A percentile compares a stretch with the other conserved stretches of the same genome.
These are phyloP conservation scores for Suhomyces panamericanus DNA, from an alignment of 1,139 yeast genomes.

Conservation along the genomic window DNA sequence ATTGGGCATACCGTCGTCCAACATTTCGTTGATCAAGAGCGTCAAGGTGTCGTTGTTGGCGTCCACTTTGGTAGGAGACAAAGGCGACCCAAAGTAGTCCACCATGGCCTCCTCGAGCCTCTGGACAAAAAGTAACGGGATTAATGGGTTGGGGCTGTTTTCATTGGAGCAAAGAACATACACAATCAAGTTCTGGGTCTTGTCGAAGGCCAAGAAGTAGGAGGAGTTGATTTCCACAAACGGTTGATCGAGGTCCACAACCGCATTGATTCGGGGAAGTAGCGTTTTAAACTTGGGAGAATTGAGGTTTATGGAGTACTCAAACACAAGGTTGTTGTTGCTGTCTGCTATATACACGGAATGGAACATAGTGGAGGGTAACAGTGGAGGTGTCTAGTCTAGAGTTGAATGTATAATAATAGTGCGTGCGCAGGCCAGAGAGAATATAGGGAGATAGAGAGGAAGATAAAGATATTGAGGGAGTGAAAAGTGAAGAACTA, in stretches of 20 bases:
- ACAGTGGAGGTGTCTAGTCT: neutral
- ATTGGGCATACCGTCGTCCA: slow-evolving; percentile 76
- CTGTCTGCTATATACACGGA: slow-evolving; percentile 67
- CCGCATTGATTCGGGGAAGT: slow-evolving; percentile 1
- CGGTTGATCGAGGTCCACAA: slow-evolving; percentile 14
- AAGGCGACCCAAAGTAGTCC: slow-evolving; percentile 60
- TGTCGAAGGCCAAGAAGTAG: slow-evolving; percentile 28
- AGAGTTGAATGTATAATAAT: neutral
- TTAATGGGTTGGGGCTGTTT: slow-evolving; percentile 41
- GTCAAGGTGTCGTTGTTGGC: slow-evolving; percentile 67
- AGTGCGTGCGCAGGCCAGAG: neutral
- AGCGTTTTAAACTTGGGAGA: slow-evolving; percentile 53
- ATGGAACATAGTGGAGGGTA: slow-evolving; percentile 30
- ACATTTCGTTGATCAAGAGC: slow-evolving; percentile 59
- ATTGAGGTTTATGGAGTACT: slow-evolving; percentile 51
- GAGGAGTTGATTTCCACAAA: slow-evolving; percentile 32
- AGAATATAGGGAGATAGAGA: neutral
- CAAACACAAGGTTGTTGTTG: slow-evolving; percentile 53
- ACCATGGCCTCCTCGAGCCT: slow-evolving; percentile 53
- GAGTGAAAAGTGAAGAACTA: no score
- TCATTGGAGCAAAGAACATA: slow-evolving; percentile 28
- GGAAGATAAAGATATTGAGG: no score
- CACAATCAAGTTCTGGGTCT: slow-evolving; percentile 26
- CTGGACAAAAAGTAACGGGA: slow-evolving; percentile 56
- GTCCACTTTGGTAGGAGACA: slow-evolving; percentile 58